Evolutionary conservation across 768 basidiomycete genomes (phyloP).

Genomic region (Trametes gibbosa): DNA sequence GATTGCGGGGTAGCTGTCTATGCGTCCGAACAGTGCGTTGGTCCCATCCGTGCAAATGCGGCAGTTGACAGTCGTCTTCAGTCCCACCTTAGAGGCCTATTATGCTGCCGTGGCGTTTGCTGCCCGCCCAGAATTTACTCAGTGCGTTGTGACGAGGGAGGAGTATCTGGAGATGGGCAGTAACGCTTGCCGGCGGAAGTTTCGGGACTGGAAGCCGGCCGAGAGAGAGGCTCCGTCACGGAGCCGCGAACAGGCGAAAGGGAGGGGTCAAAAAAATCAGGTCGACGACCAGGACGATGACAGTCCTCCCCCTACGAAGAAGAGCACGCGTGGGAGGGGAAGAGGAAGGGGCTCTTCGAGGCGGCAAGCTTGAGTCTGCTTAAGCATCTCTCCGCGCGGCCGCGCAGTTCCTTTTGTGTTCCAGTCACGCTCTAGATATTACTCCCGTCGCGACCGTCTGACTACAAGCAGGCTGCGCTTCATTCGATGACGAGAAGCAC

Average conservation of each 20-base stretch:
- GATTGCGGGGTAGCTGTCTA: conserved; percentile 75
- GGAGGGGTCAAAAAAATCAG: conserved; percentile 11
- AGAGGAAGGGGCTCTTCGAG: conserved; percentile 14
- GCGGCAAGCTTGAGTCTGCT: conserved; percentile 16
- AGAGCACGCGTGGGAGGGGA: conserved; percentile 19
- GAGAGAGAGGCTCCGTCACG: conserved; percentile 18
- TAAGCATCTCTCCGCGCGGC: not conserved
- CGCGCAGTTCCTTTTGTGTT: not conserved
- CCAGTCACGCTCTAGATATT: not conserved
- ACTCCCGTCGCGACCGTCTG: not conserved
- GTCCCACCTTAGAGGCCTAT: conserved; percentile 68
- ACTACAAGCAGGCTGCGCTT: not conserved
- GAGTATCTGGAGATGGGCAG: conserved; percentile 88
- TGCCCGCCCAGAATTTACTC: conserved; percentile 46
- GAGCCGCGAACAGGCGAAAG: conserved; percentile 14
- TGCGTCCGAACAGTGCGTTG: conserved; percentile 68
- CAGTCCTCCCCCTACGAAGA: conserved; percentile 16
- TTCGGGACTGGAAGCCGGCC: conserved; percentile 54
- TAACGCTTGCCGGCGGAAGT: conserved; percentile 70
- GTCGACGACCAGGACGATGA: conserved; percentile 13
- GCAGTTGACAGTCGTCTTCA: conserved; percentile 31
- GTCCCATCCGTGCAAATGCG: not conserved
- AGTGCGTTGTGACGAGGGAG: conserved; percentile 62
- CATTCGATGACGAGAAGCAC: not conserved
- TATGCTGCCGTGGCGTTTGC: conserved; percentile 59